Conservation (phyloP, 2,329 filamentous ascomycete genomes). For the Drechmeria coniospora region DNA sequence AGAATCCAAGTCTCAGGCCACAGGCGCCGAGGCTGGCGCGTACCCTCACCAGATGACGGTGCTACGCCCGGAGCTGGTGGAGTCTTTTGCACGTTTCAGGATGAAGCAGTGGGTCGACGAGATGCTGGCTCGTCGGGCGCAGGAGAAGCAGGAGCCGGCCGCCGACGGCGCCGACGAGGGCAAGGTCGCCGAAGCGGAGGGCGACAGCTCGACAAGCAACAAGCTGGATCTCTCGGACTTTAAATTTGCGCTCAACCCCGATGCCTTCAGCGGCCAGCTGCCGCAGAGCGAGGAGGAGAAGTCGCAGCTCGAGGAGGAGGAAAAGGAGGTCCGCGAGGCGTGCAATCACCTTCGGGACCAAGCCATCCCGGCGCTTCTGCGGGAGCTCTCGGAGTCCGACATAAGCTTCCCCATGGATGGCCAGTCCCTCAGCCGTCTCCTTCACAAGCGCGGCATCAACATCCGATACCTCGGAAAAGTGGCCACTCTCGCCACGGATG, state of each 20-base stretch:
- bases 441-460: constrained; percentile 97
- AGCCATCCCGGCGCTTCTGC: constrained; percentile 70
- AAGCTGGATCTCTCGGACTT: constrained; percentile 79
- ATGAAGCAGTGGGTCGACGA: constrained; percentile 78
- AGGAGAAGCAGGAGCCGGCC: constrained; percentile 16
- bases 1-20: constrained; percentile 40
- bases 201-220: constrained; percentile 25
- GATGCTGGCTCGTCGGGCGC: constrained; percentile 50
- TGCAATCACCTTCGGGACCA: constrained; percentile 63
- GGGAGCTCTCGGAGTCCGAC: constrained; percentile 80
- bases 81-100: constrained; percentile 69
- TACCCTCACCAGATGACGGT: constrained; percentile 98
- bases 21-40: constrained; percentile 26
- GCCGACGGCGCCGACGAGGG: constrained; percentile 20
- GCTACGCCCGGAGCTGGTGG: constrained; percentile 76
- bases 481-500: constrained; percentile 52
- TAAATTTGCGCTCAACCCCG: constrained; percentile 78
- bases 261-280: constrained; percentile 83
- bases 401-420: constrained; percentile 98
- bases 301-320: constrained; percentile 65
- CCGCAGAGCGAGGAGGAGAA: constrained; percentile 88
- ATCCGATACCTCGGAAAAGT: constrained; percentile 86
- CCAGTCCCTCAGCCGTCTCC: constrained; percentile 69
- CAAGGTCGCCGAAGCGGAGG: constrained; percentile 19
- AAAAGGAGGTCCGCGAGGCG: constrained; percentile 73